Evolutionary conservation across 2,329 filamentous ascomycete genomes (phyloP).

Genomic region (Alternaria metachromatica): DNA sequence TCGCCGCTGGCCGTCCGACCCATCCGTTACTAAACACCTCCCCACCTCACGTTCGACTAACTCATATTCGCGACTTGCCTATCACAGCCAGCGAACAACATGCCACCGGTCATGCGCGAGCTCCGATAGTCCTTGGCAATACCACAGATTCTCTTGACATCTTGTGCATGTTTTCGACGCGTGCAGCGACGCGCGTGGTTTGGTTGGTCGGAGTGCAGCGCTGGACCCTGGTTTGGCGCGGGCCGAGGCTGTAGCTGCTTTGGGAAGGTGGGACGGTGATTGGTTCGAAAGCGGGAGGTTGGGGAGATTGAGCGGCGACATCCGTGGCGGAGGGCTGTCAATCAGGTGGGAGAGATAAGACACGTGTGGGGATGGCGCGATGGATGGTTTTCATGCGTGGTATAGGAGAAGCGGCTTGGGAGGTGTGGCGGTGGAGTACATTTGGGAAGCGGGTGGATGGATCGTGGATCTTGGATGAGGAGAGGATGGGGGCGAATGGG

Average conservation of each 20-base stretch:
- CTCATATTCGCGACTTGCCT: not conserved
- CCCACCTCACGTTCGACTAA: not conserved
- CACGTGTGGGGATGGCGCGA: slow-evolving; percentile 1
- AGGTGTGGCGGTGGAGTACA: not conserved
- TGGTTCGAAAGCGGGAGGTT: not conserved
- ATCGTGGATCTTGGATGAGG: not conserved
- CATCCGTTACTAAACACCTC: not conserved
- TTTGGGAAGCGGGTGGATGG: not conserved
- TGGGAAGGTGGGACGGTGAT: slow-evolving; percentile 15
- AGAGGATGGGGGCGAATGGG: not conserved
- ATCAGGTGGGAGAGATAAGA: not conserved
- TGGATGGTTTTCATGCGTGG: not conserved
- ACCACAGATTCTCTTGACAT: not conserved
- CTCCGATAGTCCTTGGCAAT: not conserved
- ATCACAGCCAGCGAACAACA: not conserved
- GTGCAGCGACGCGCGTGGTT: not conserved
- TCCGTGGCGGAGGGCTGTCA: not conserved
- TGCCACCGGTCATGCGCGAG: not conserved
- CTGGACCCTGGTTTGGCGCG: not conserved
- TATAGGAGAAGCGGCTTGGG: not conserved
- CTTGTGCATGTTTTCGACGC: not conserved
- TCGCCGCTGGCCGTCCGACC: not conserved
- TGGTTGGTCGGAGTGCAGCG: slow-evolving; percentile 2
- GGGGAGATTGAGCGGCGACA: slow-evolving; percentile 11
- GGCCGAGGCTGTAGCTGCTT: slow-evolving; percentile 10